Percentiles rank a stretch among this genome's conserved stretches.
Evolutionary conservation across 805 yeast genomes (phyloP).

Genomic region (Barnettozyma wickerhamii): DNA sequence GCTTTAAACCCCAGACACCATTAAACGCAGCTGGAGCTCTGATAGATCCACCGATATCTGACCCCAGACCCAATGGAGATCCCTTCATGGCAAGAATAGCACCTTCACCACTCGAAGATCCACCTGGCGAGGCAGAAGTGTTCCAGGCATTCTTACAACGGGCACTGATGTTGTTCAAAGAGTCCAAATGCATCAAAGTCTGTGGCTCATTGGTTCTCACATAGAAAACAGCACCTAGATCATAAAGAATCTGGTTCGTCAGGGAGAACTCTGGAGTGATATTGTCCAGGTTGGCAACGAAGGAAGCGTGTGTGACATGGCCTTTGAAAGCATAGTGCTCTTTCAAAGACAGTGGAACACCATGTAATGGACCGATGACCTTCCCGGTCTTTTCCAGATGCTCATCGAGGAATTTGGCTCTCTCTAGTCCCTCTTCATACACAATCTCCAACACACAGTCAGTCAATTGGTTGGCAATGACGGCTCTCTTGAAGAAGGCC

Average conservation of each 20-base stretch:
- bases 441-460: constrained; percentile 58
- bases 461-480: constrained; percentile 59
- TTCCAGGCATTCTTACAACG: constrained; percentile 57
- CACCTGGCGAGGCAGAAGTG: constrained; percentile 57
- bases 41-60: constrained; percentile 71
- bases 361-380: constrained; percentile 63
- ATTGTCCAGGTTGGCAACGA: constrained; percentile 47
- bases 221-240: constrained; percentile 47
- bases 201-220: constrained; percentile 69
- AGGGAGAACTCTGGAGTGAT: constrained; percentile 43
- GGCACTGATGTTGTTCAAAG: constrained; percentile 56
- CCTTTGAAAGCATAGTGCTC: constrained; percentile 58
- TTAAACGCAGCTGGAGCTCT: constrained; percentile 65
- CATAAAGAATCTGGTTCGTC: constrained; percentile 37
- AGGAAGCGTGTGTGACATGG: constrained; percentile 55
- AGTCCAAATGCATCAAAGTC: constrained; percentile 63
- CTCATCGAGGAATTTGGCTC: constrained; percentile 57
- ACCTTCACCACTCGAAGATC: constrained; percentile 75
- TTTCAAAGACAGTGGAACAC: constrained; percentile 63
- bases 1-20: constrained; percentile 60
- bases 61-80: constrained; percentile 60
- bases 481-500: constrained; percentile 41
- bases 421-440: constrained; percentile 55
- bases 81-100: constrained; percentile 56
- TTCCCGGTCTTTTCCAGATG: constrained; percentile 43